Conservation (phyloP, 1,139 yeast species). For the Pichia sp. region DNA sequence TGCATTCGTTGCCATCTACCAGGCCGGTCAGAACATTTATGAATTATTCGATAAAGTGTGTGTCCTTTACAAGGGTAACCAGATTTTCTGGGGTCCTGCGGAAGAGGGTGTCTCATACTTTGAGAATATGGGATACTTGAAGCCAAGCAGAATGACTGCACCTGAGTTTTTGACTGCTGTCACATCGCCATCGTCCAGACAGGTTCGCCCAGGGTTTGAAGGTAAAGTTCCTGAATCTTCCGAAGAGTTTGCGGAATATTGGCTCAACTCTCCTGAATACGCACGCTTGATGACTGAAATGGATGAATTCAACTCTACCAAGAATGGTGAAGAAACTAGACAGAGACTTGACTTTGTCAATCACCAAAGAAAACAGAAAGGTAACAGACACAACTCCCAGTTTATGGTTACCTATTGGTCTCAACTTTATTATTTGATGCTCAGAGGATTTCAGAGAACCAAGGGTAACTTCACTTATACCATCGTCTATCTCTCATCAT, state of each 20-base stretch:
- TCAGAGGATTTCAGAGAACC: conserved; percentile 41
- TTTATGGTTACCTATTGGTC: conserved; percentile 37
- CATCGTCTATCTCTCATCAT: conserved; percentile 36
- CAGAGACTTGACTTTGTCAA: conserved; percentile 26
- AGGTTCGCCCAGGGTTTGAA: conserved; percentile 43
- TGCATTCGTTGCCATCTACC: conserved; percentile 71
- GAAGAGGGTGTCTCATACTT: conserved; percentile 52
- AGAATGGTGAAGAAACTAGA: conserved; percentile 28
- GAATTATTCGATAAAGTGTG: conserved; percentile 67
- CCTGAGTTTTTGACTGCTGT: conserved; percentile 32
- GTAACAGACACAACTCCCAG: conserved; percentile 29
- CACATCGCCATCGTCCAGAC: conserved; percentile 48
- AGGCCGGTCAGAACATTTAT: conserved; percentile 73
- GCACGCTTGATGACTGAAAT: conserved; percentile 26
- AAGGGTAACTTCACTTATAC: conserved; percentile 31
- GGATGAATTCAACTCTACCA: conserved; percentile 20
- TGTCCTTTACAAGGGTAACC: conserved; percentile 69
- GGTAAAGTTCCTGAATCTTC: conserved; percentile 29
- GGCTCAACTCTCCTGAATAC: conserved; percentile 35
- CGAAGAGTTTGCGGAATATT: conserved; percentile 42
- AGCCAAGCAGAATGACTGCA: conserved; percentile 79
- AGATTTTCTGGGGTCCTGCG: conserved; percentile 65
- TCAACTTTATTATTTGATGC: conserved; percentile 38
- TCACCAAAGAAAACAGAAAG: conserved; percentile 32
- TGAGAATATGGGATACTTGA: conserved; percentile 57